Evolutionary conservation across 1,139 yeast genomes (phyloP).

Genomic region (Magnusiomyces fungicola): DNA sequence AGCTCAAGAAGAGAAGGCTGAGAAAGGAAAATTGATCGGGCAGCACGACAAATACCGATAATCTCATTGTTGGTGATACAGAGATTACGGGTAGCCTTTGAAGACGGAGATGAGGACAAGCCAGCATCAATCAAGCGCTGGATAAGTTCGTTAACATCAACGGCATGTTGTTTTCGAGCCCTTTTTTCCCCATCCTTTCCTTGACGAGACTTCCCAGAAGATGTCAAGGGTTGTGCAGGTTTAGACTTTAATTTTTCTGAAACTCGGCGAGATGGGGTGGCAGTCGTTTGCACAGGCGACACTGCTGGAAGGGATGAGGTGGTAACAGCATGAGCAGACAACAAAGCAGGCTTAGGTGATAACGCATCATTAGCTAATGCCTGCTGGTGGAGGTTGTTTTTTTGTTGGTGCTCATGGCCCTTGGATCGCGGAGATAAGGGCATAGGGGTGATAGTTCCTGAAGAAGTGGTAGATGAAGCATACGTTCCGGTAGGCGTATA

Average conservation of each 20-base stretch:
- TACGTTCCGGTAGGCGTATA: no score
- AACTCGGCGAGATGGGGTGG: background rate
- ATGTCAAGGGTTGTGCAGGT: no score
- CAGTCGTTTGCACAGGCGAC: background rate
- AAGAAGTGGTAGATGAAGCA: no score
- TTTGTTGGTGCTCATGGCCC: no score
- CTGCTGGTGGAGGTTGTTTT: no score
- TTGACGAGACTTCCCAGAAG: constrained; percentile 5
- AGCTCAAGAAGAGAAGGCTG: constrained; percentile 74
- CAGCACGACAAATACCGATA: constrained; percentile 55
- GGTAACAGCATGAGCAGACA: no score
- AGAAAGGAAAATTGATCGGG: constrained; percentile 59
- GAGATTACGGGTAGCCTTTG: constrained; percentile 18
- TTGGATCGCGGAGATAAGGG: no score
- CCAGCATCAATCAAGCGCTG: constrained; percentile 20
- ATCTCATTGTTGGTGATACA: constrained; percentile 47
- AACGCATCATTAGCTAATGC: no score
- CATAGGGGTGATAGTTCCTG: no score
- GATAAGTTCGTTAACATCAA: constrained; percentile 20
- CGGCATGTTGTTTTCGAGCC: constrained; percentile 7
- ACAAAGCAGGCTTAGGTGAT: no score
- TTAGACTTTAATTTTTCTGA: no score
- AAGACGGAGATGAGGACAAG: constrained; percentile 14
- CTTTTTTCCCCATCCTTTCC: no score
- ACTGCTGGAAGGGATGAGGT: background rate